These are phyloP conservation scores for Camillea tinctor DNA, from an alignment of 2,329 filamentous ascomycete species.

Conservation along the genomic window DNA sequence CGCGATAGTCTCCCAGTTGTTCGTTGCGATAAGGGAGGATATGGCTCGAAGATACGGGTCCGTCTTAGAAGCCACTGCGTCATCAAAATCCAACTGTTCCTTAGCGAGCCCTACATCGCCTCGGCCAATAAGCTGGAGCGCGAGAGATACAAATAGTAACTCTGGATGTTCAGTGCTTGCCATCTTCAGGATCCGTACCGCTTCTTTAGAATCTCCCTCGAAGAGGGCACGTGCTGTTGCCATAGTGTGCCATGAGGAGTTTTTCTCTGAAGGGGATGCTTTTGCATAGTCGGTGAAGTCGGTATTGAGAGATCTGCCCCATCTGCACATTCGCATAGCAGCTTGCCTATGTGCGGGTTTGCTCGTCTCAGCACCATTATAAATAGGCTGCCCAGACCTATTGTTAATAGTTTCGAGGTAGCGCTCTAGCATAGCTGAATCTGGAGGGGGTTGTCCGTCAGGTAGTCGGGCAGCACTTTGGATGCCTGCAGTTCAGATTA, in stretches of 20 bases:
- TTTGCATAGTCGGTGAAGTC: conserved; percentile 44
- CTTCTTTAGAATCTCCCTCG: conserved; percentile 65
- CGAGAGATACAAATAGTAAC: conserved; percentile 66
- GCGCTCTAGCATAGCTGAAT: conserved; percentile 56
- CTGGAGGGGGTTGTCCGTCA: conserved; percentile 44
- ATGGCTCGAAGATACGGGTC: conserved; percentile 80
- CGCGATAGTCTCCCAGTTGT: conserved; percentile 73
- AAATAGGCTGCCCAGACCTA: conserved; percentile 59
- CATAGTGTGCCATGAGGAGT: conserved; percentile 65
- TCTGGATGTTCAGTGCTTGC: conserved; percentile 63
- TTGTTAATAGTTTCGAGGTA: conserved; percentile 64
- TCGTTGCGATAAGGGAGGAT: conserved; percentile 73
- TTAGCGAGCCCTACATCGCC: conserved; percentile 44
- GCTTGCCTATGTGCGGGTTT: conserved; percentile 71
- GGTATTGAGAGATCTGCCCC: conserved; percentile 57
- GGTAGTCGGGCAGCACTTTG: conserved; percentile 48
- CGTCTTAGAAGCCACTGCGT: conserved; percentile 59
- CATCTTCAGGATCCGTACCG: conserved; percentile 67
- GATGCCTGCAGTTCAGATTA: conserved; percentile 39
- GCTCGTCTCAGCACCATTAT: conserved; percentile 61
- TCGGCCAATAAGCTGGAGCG: conserved; percentile 61
- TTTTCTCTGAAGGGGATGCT: conserved; percentile 45
- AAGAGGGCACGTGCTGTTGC: conserved; percentile 75
- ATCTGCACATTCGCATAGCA: conserved; percentile 72
- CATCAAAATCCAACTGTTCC: conserved; percentile 57